phyloP scores from a whole-genome alignment of 306 rosid species.

The Elaeagnus macrophylla region DNA sequence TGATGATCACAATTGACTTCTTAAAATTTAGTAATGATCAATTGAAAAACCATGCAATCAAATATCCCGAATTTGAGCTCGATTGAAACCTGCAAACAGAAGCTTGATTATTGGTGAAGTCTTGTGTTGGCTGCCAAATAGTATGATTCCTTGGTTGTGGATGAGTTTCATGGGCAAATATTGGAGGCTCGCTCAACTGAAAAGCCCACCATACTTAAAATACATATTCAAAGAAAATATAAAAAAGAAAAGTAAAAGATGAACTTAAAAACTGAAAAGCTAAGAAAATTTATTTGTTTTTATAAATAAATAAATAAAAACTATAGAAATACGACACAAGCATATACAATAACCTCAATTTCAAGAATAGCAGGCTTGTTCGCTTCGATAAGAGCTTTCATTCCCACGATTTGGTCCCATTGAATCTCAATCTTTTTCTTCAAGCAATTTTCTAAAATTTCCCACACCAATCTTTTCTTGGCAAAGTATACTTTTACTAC shows the following conservation, averaged over 20 bases:
- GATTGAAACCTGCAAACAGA: slow-evolving; percentile 5
- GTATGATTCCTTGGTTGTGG: slow-evolving; percentile 29
- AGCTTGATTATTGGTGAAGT: slow-evolving; percentile 33
- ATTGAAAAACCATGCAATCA: too few relatives aligned
- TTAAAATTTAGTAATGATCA: too few relatives aligned
- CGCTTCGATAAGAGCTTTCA: slow-evolving; percentile 27
- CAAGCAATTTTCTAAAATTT: slow-evolving; percentile 30
- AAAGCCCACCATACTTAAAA: not conserved
- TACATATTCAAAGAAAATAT: too few relatives aligned
- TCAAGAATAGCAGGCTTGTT: slow-evolving; percentile 33
- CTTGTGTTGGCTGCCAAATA: slow-evolving; percentile 18
- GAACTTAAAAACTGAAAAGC: too few relatives aligned
- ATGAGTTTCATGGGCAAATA: slow-evolving; percentile 16
- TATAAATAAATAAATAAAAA: not conserved
- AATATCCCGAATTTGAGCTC: too few relatives aligned
- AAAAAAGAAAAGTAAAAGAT: too few relatives aligned
- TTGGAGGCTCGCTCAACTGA: slow-evolving; percentile 24
- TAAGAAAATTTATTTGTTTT: too few relatives aligned
- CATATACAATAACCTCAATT: slow-evolving; percentile 22
- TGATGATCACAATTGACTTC: too few relatives aligned
- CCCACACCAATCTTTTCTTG: slow-evolving; percentile 51
- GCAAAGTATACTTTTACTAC: slow-evolving; percentile 50
- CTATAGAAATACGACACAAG: not conserved
- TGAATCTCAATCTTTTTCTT: slow-evolving; percentile 50
- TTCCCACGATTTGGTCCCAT: slow-evolving; percentile 30